Base-by-base conservation (phyloP, 768 basidiomycete species). In the Hypholoma sublateritium region DNA sequence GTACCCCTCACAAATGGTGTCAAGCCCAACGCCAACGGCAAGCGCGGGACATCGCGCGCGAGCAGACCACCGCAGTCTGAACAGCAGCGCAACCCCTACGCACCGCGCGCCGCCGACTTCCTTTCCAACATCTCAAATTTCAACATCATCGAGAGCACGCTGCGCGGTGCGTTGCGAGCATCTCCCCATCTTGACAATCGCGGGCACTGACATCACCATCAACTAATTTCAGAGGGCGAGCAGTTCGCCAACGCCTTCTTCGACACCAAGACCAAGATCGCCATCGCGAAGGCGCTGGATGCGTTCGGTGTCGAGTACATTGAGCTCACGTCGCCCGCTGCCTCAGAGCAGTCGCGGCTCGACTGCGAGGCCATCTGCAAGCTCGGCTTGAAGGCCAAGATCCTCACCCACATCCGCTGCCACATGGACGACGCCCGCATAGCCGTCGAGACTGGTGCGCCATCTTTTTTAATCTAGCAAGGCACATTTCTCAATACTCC, bases 161-260 rank as follows among this genome's bases (percentile, higher is more conserved):
- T 98, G 56, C 80, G 96, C 84, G 94, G 95, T 93, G 41, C 52
- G 83, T 77, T 17, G 6, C 36, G 39, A 41, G 28, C 46, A 44
- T 54, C 39, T 56, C 41, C 39, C 50, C 53, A 58, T 51, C 48
- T 25, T 5, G 9, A 41, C 44, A 41, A 47, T 56, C 48, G 41
- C 28, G 25, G 12, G 49, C 24, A 52, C 45, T 58, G 56, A 59
- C 41, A 53, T 60, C 21, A 53, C 54, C 42, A 67, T 28, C 58
- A 34, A 57, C 56, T 28, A 32, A 50, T 13, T 36, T 37, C 59
- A 96, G 95, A 97, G 89, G 95, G 95, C 56, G 95, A 97, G 73
- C 95, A 99, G 72, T 99, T 99, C 67, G 97, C 97, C 61, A 99
- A 98, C 70, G 96, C 97, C 53, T 99, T 99, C 83, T 99, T 98